Conservation (phyloP, 352 stramenopile species). For the Globisporangium nodosum region DNA sequence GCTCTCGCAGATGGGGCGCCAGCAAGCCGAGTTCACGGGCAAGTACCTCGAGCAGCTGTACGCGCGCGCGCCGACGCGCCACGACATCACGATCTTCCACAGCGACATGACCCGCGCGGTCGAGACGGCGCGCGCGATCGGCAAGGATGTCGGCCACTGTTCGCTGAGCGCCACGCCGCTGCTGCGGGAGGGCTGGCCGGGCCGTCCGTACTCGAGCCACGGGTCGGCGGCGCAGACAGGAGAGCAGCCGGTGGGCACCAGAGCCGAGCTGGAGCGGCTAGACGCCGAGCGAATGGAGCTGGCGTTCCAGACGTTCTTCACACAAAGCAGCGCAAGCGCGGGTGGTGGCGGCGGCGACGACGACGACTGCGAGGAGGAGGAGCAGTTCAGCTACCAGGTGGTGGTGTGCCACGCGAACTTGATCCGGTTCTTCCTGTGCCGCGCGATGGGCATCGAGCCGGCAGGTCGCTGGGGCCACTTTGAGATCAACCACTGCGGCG, state of each 20-base stretch:
- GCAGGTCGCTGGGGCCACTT: slow-evolving; percentile 70
- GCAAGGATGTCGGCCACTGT: slow-evolving; percentile 40
- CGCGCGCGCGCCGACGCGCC: slow-evolving; percentile 41
- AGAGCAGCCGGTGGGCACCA: not conserved
- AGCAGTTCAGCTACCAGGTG: slow-evolving; percentile 51
- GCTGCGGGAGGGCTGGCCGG: slow-evolving; percentile 75
- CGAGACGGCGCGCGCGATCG: slow-evolving; percentile 62
- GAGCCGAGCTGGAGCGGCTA: slow-evolving; percentile 24
- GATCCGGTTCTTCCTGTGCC: slow-evolving; percentile 80
- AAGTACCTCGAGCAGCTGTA: slow-evolving; percentile 60
- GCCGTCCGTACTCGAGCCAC: slow-evolving; percentile 43
- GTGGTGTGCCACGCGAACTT: slow-evolving; percentile 83
- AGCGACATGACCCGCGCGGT: slow-evolving; percentile 75
- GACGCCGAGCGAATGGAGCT: slow-evolving; percentile 60
- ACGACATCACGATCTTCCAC: slow-evolving; percentile 58
- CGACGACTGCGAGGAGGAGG: slow-evolving; percentile 23
- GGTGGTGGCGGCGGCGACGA: slow-evolving; percentile 26
- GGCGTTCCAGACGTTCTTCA: slow-evolving; percentile 52
- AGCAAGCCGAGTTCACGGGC: slow-evolving; percentile 66
- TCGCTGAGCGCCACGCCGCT: slow-evolving; percentile 34
- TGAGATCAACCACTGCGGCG: slow-evolving; percentile 82
- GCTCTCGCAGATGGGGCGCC: slow-evolving; percentile 70
- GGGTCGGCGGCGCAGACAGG: slow-evolving; percentile 6
- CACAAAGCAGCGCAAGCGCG: slow-evolving; percentile 8
- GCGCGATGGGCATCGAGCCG: slow-evolving; percentile 53